These are phyloP conservation scores for Rhodotorula kratochvilovae DNA, from an alignment of 768 basidiomycete genomes.

Conservation along the genomic window DNA sequence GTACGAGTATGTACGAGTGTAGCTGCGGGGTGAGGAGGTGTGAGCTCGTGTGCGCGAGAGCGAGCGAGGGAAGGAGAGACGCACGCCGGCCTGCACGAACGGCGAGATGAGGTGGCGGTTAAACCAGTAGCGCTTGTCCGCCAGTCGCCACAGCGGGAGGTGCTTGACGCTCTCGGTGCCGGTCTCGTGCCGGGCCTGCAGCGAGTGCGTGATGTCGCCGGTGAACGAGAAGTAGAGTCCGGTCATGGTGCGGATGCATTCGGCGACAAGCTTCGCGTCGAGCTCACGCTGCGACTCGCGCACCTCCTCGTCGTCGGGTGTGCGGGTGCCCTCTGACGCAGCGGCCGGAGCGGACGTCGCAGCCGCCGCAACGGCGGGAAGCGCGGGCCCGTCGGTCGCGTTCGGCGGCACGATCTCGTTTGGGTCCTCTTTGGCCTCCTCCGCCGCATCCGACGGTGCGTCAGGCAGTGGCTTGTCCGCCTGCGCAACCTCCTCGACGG, in stretches of 20 bases:
- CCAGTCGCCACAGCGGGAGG: constrained; percentile 84
- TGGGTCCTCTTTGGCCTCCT: background rate
- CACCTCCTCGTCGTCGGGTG: background rate
- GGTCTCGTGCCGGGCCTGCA: constrained; percentile 24
- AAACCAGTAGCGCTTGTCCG: constrained; percentile 92
- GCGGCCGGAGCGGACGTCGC: background rate
- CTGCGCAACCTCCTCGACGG: background rate
- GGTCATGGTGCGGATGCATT: constrained; percentile 4
- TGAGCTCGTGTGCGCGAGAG: background rate
- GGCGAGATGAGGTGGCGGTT: constrained; percentile 82
- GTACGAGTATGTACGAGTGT: constrained; percentile 28
- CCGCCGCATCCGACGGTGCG: background rate
- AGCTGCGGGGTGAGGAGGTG: background rate
- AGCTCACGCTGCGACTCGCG: constrained; percentile 27
- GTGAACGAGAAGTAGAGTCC: constrained; percentile 31
- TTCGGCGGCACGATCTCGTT: background rate
- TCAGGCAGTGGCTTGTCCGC: background rate
- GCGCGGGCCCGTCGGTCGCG: background rate
- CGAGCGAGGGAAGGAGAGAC: constrained; percentile 33
- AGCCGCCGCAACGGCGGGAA: background rate
- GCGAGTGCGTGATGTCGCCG: constrained; percentile 25
- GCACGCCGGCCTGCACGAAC: constrained; percentile 79
- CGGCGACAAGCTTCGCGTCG: constrained; percentile 42
- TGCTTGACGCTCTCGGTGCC: background rate
- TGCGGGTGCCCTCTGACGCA: background rate